Evolutionary conservation across 805 yeast species (phyloP), one percentile per base, ranked within the genome.

Genomic region (Teunomyces funiuensis): DNA sequence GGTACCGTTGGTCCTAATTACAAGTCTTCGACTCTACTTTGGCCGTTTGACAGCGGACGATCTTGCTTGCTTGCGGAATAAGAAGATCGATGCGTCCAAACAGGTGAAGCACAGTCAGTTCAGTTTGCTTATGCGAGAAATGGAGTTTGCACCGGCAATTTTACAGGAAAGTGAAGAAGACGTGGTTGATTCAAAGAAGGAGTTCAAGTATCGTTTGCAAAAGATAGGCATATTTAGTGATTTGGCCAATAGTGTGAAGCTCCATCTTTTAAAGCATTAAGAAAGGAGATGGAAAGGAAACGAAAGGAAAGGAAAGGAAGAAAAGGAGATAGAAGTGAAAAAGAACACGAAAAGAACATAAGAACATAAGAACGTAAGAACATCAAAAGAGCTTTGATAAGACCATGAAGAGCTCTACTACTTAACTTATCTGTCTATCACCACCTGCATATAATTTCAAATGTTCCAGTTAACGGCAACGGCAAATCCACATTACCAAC

Each of bases 121-220:
- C 22, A 20, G 34, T 6, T 31, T 31, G 9, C 34, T 31, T 18
- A 31, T 20, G 13, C 20, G 31, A 7, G 22, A 16, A n/a, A 25
- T 26, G 25, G 41, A 37, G 27, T 29, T 16, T 11, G 16, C 29
- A 2, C 23, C 20, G 20, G 34, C 17, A 9, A 17, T 31, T 6
- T 37, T 30, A 17, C 33, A 18, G 10, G 46, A 42, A 14, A n/a
- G n/a, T n/a, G 15, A 11, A 3, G 40, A 20, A 11, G 42, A 41
- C 26, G 23, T 10, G 6, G 14, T 15, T 20, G 43, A 25, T 18
- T 38, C 36, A n/a, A 48, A 48, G 33, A 48, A 48, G 36, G 33
- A 17, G 22, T 20, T 42, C 7, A 42, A 31, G 27, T 48, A 43
- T 33, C 39, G 36, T 18, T 14, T 48, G n/a, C 37, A 34, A 18